Evolutionary conservation across 805 yeast species (phyloP).

Genomic region (Candida arabinofermentans): DNA sequence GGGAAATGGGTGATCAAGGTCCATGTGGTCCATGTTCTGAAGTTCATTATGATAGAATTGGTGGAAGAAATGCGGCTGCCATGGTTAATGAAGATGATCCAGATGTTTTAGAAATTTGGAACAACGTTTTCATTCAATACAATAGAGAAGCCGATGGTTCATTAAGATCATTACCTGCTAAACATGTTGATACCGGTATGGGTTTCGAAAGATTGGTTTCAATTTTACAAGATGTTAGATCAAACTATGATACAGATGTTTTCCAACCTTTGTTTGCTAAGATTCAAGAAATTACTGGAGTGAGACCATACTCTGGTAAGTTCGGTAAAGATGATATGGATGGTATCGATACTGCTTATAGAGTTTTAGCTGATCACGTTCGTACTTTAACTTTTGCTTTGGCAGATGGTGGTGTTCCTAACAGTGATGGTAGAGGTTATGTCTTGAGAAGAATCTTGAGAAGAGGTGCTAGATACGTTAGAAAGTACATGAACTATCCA

Average conservation of each 20-base stretch:
- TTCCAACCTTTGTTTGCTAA: slow-evolving; percentile 82
- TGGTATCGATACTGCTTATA: slow-evolving; percentile 96
- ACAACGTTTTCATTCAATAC: slow-evolving; percentile 93
- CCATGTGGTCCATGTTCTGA: slow-evolving; percentile 99
- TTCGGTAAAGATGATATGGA: slow-evolving; percentile 91
- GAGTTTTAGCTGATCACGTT: slow-evolving; percentile 98
- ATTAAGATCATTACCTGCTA: slow-evolving; percentile 80
- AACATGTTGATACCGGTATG: slow-evolving; percentile 98
- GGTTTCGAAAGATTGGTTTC: slow-evolving; percentile 98
- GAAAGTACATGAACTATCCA: slow-evolving; percentile 94
- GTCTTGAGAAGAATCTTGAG: slow-evolving; percentile 95
- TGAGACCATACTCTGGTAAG: slow-evolving; percentile 84
- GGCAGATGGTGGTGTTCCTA: slow-evolving; percentile 99
- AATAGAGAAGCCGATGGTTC: slow-evolving; percentile 89
- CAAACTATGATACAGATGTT: slow-evolving; percentile 97
- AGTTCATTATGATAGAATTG: slow-evolving; percentile 95
- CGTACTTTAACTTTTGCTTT: slow-evolving; percentile 95
- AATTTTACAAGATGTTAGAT: slow-evolving; percentile 81
- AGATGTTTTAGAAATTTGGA: slow-evolving; percentile 96
- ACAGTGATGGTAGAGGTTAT: slow-evolving; percentile 98
- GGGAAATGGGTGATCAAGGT: slow-evolving; percentile 99
- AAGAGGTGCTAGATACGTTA: slow-evolving; percentile 95
- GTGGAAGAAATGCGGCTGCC: slow-evolving; percentile 91
- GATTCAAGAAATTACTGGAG: slow-evolving; percentile 92
- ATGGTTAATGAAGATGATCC: slow-evolving; percentile 97